Conservation (phyloP, 805 yeast genomes). For the Metschnikowia lachancei region DNA sequence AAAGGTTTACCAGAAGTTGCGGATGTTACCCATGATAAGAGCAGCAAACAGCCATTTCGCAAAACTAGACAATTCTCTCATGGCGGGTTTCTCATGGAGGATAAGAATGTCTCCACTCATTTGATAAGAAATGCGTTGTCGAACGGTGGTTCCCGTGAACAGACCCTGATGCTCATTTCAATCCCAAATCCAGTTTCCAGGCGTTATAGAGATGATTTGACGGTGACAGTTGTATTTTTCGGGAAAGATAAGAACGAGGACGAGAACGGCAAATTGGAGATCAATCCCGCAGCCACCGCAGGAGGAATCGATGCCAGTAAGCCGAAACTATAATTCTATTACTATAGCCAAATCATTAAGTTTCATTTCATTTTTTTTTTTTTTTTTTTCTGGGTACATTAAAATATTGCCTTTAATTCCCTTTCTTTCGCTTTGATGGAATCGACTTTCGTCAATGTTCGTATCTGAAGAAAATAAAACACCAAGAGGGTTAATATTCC, state of each 20-base stretch:
- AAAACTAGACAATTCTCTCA: slow-evolving; percentile 38
- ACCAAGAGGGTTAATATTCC: background rate
- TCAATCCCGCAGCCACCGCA: slow-evolving; percentile 55
- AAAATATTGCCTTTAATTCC: too few relatives aligned
- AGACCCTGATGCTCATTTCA: slow-evolving; percentile 81
- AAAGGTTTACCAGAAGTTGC: slow-evolving; percentile 59
- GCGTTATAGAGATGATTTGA: slow-evolving; percentile 90
- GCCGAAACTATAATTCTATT: slow-evolving; percentile 41
- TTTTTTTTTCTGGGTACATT: too few relatives aligned
- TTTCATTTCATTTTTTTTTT: background rate
- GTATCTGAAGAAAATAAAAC: background rate
- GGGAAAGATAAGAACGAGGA: slow-evolving; percentile 53
- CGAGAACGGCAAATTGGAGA: slow-evolving; percentile 50
- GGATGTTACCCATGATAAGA: slow-evolving; percentile 57
- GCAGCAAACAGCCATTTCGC: slow-evolving; percentile 74
- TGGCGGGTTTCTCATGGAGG: slow-evolving; percentile 61
- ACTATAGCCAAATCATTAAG: background rate
- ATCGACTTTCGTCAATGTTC: too few relatives aligned
- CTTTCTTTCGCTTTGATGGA: too few relatives aligned
- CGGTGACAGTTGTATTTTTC: slow-evolving; percentile 93
- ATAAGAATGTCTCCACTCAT: slow-evolving; percentile 88
- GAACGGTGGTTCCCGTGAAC: slow-evolving; percentile 82
- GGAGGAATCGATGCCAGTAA: slow-evolving; percentile 50
- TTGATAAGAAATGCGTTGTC: slow-evolving; percentile 88
- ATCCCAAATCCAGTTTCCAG: slow-evolving; percentile 91